Conservation (phyloP, 768 basidiomycete genomes). For the Phlebiopsis flavidoalba region DNA sequence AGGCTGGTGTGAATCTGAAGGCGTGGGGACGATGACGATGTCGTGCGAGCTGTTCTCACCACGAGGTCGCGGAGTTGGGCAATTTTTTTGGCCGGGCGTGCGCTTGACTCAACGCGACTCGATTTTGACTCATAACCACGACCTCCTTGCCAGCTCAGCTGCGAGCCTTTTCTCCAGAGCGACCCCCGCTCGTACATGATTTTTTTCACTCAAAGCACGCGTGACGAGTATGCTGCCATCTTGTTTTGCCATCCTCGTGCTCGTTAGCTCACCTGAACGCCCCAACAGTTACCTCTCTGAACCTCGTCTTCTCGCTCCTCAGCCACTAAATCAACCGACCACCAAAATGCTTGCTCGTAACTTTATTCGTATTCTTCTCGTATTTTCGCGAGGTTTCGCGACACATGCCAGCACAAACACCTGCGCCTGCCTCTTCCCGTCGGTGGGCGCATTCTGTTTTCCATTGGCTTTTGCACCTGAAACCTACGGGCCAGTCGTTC, state of each 20-base stretch:
- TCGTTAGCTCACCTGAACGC: conserved; percentile 6
- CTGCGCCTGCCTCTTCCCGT: conserved; percentile 51
- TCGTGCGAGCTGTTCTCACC: neutral
- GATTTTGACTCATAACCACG: conserved; percentile 8
- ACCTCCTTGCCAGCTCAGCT: conserved; percentile 8
- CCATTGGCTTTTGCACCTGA: conserved; percentile 89
- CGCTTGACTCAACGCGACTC: conserved; percentile 7
- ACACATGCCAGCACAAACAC: conserved; percentile 47
- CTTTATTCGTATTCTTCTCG: conserved; percentile 43
- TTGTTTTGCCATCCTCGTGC: conserved; percentile 13
- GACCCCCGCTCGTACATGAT: conserved; percentile 53
- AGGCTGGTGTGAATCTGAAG: neutral
- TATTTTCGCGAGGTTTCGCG: conserved; percentile 56
- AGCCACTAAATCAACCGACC: conserved; percentile 26
- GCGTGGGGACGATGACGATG: neutral
- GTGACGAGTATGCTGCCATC: conserved; percentile 68
- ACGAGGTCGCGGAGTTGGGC: neutral
- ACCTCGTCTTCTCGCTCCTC: conserved; percentile 81
- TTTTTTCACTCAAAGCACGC: conserved; percentile 82
- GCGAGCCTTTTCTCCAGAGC: conserved; percentile 15
- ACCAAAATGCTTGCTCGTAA: conserved; percentile 53
- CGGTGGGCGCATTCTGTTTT: too few relatives aligned
- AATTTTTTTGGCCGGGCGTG: conserved; percentile 4
- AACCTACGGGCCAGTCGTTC: conserved; percentile 94
- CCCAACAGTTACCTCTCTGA: conserved; percentile 74